Evolutionary conservation across 768 basidiomycete species (phyloP).

Genomic region (Leccinum aurantiacum): DNA sequence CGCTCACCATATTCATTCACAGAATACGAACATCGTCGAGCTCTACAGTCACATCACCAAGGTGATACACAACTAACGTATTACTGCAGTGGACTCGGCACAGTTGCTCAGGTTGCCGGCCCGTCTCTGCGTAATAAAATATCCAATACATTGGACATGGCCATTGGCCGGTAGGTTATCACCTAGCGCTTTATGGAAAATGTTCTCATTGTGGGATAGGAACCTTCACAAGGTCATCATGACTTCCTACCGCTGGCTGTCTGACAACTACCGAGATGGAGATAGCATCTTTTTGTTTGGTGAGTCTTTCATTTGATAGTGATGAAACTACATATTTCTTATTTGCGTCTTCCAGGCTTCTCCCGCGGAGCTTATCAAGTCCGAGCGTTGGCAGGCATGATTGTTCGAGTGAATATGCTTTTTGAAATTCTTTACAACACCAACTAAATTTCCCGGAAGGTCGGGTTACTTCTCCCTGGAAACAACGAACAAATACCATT

Average conservation of each 20-base stretch:
- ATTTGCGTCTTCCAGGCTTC: conserved; percentile 34
- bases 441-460: conserved; percentile 23
- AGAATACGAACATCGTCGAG: conserved; percentile 45
- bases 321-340: not conserved
- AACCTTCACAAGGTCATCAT: conserved; percentile 37
- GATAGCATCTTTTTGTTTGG: conserved; percentile 45
- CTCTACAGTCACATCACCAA: conserved; percentile 39
- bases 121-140: conserved; percentile 22
- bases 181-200: not conserved
- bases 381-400: conserved; percentile 45
- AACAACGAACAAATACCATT: conserved; percentile 44
- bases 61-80: conserved; percentile 37
- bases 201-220: conserved; percentile 20
- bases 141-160: conserved; percentile 30
- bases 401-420: conserved; percentile 33
- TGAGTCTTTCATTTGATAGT: conserved; percentile 9
- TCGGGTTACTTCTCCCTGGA: conserved; percentile 41
- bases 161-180: conserved; percentile 36
- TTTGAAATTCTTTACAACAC: not conserved
- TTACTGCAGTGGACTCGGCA: conserved; percentile 42
- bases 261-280: conserved; percentile 38
- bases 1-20: not conserved
- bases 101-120: conserved; percentile 29
- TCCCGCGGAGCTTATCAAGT: conserved; percentile 51
- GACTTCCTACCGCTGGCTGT: conserved; percentile 41